Percentiles rank a stretch among this genome's conserved stretches.
phyloP scores from a whole-genome alignment of 2,329 filamentous ascomycete genomes.

The Scedosporium minutisporum region DNA sequence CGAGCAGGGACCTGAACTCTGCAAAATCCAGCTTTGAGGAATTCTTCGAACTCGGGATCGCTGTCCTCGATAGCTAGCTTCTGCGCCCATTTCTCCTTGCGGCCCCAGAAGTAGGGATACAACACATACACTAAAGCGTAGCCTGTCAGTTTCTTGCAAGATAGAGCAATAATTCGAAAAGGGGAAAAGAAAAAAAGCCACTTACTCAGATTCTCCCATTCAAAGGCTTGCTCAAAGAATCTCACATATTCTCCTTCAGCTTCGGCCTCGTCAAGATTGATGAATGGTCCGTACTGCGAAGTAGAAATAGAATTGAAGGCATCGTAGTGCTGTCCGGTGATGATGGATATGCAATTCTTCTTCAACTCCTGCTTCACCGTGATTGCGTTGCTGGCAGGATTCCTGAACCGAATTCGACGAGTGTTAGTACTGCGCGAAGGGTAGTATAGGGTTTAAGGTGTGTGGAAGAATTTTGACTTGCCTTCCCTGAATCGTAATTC shows the following conservation, averaged over 20 bases:
- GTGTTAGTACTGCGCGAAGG: background rate
- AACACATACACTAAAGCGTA: background rate
- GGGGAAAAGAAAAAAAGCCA: background rate
- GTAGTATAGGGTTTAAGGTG: background rate
- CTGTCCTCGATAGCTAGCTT: background rate
- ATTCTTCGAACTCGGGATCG: background rate
- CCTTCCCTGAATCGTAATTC: background rate
- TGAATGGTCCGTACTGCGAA: background rate
- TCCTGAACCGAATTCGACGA: background rate
- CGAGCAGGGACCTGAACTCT: background rate
- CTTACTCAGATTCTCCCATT: slow-evolving; percentile 1
- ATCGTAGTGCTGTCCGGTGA: background rate
- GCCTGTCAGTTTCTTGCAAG: background rate
- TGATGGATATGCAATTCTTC: background rate
- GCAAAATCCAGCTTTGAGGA: background rate
- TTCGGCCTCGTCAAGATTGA: background rate
- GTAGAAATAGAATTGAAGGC: background rate
- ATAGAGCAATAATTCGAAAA: background rate
- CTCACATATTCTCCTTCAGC: background rate
- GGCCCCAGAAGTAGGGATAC: background rate
- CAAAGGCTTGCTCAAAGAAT: background rate
- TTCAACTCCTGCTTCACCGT: background rate
- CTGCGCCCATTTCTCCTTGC: background rate
- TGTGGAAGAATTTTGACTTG: background rate
- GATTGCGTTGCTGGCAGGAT: background rate